These are phyloP conservation scores for Phytophthora crassamura DNA, from an alignment of 352 stramenopile genomes.

Conservation along the genomic window DNA sequence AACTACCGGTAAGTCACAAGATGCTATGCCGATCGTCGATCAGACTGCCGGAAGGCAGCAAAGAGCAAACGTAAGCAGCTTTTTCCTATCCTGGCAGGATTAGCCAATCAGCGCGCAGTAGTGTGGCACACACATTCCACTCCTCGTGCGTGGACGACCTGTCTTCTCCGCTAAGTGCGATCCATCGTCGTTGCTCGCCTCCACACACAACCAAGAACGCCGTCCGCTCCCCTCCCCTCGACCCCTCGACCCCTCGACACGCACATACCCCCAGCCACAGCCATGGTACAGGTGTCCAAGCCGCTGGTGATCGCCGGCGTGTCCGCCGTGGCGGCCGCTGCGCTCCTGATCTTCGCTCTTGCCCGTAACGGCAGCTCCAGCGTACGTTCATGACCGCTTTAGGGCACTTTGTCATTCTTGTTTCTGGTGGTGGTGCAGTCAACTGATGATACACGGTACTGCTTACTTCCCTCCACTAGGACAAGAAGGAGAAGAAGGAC, in stretches of 20 bases:
- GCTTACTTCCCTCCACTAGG: constrained; percentile 20
- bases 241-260: not conserved
- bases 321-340: constrained; percentile 63
- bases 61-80: too few species aligned
- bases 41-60: too few species aligned
- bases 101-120: too few species aligned
- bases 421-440: constrained; percentile 6
- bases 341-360: constrained; percentile 65
- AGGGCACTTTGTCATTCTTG: not conserved
- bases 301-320: constrained; percentile 78
- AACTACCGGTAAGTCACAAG: too few species aligned
- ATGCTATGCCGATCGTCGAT: too few species aligned
- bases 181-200: not conserved
- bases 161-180: too few species aligned
- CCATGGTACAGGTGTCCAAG: constrained; percentile 85
- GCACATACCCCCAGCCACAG: not conserved
- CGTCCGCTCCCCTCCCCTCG: not conserved
- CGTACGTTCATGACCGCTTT: constrained; percentile 37
- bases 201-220: constrained; percentile 27
- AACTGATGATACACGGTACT: constrained; percentile 5
- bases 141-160: too few species aligned
- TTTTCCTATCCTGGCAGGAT: too few species aligned
- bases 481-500: constrained; percentile 64
- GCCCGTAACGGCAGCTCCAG: constrained; percentile 43
- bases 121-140: too few species aligned